A percentile compares a stretch with the other conserved stretches of the same genome.
phyloP scores from a whole-genome alignment of 2,329 filamentous ascomycete genomes.

The Canariomyces notabilis region DNA sequence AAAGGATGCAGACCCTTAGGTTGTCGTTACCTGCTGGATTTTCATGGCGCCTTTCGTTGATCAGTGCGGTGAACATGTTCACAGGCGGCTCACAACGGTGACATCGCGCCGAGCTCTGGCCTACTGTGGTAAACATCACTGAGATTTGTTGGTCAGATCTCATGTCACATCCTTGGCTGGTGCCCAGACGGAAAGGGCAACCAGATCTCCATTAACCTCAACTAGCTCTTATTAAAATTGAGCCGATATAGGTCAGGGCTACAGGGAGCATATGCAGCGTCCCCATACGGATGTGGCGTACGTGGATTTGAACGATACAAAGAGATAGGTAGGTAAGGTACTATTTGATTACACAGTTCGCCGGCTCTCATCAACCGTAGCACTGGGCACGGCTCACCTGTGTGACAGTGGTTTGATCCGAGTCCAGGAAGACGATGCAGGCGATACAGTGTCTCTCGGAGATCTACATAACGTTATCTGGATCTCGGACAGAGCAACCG shows the following conservation, averaged over 20 bases:
- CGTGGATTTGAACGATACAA: not conserved
- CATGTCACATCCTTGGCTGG: constrained; percentile 19
- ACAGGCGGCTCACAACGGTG: constrained; percentile 12
- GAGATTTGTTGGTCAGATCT: constrained; percentile 19
- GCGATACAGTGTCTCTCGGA: constrained; percentile 6
- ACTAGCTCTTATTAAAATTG: no score
- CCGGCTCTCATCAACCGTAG: no score
- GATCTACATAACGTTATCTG: constrained; percentile 11
- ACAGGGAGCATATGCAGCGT: constrained; percentile 1
- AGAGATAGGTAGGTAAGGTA: not conserved
- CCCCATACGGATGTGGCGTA: not conserved
- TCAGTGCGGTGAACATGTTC: constrained; percentile 20
- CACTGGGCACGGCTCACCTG: not conserved
- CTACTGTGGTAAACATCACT: constrained; percentile 15
- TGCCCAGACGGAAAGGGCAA: constrained; percentile 8
- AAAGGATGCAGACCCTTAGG: not conserved
- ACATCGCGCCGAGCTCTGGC: constrained; percentile 20
- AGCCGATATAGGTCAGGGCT: constrained; percentile 22
- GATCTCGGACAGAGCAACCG: no score
- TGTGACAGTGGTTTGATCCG: constrained; percentile 2
- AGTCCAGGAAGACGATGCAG: not conserved
- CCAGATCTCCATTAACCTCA: constrained; percentile 14
- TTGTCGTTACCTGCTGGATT: not conserved
- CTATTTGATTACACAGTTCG: no score
- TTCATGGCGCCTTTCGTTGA: constrained; percentile 4